Evolutionary conservation across 495 filamentous ascomycete species (phyloP).

Genomic region (Penicillium simplicissimum): DNA sequence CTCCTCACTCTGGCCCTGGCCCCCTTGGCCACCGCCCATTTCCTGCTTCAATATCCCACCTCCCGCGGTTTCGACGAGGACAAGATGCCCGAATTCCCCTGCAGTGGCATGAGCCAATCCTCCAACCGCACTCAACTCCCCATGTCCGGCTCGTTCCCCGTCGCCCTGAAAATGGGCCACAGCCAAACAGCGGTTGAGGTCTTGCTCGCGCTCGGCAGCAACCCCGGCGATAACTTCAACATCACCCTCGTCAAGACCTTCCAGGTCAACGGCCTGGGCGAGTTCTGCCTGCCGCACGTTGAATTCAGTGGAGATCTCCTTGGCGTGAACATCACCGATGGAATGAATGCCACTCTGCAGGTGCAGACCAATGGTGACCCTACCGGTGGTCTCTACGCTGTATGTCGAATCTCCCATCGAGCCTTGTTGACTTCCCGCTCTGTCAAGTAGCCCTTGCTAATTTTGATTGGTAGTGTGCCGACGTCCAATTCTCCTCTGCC

Average conservation of each 20-base stretch:
- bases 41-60: slow-evolving; percentile 57
- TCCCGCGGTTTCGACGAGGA: slow-evolving; percentile 56
- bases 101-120: slow-evolving; percentile 54
- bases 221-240: slow-evolving; percentile 55
- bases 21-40: slow-evolving; percentile 57
- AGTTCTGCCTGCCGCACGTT: slow-evolving; percentile 57
- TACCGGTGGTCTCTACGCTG: slow-evolving; percentile 56
- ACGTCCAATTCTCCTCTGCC: slow-evolving; percentile 55
- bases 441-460: neutral
- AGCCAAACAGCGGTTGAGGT: slow-evolving; percentile 56
- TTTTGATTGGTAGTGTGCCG: slow-evolving; percentile 52
- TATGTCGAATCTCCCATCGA: slow-evolving; percentile 26
- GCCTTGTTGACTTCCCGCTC: neutral
- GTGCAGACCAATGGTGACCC: slow-evolving; percentile 56
- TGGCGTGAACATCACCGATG: slow-evolving; percentile 39
- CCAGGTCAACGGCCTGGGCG: slow-evolving; percentile 50
- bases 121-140: slow-evolving; percentile 53
- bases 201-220: slow-evolving; percentile 54
- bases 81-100: slow-evolving; percentile 53
- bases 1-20: slow-evolving; percentile 34
- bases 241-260: slow-evolving; percentile 52
- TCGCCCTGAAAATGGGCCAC: slow-evolving; percentile 59
- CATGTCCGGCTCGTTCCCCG: slow-evolving; percentile 46
- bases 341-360: slow-evolving; percentile 64
- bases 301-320: slow-evolving; percentile 38